Base-by-base conservation (phyloP, 1,139 yeast genomes). In the Lodderomyces margitis region DNA sequence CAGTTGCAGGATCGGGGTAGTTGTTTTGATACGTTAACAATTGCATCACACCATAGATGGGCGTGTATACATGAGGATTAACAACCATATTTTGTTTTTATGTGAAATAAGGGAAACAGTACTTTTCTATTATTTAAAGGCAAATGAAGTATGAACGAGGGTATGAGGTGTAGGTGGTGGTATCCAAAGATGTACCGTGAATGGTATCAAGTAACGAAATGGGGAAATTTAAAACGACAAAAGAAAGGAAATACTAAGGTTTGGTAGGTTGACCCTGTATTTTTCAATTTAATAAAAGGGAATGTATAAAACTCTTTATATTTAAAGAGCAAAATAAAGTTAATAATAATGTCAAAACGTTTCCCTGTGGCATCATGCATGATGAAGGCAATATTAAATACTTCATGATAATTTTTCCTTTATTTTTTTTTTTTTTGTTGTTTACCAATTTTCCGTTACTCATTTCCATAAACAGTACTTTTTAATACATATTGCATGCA, bases 1-100 rank as follows among this genome's bases (percentile, higher is more conserved):
- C 82, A 0, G 83, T 76, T 10, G 83, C 81, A 28, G 59, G 63
- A 8, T 78, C 79, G 1, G 81, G 78, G 40, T 65, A 65, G 38
- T 75, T 59, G 31, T 66, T 58, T 17, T 54, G 49, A 25, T 62
- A 56, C 35, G 54, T 46, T 41, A 69, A 55, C 11, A 69, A 51
- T 38, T 54, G 52, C 57, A 66, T 53, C n/a, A 70, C 39, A 10
- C 74, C 75, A 46, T 59, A 54, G 14, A 55, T 44, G 21, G 67
- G 65, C 3, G 58, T 51, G 41, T 46, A 46, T 23, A 44, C 49
- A 16, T 32, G 36, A n/a, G 44, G 44, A 34, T 44, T 37, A 4
- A 41, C 19, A 4, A n/a, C 11, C 25, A 23, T 23, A 9, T 6
- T 5, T 8, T 10, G 25, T 9, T 4, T n/a, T n/a, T n/a, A n/a